Conservation (phyloP, 78 protist species). For the Dictyostelium brefeldianum region DNA sequence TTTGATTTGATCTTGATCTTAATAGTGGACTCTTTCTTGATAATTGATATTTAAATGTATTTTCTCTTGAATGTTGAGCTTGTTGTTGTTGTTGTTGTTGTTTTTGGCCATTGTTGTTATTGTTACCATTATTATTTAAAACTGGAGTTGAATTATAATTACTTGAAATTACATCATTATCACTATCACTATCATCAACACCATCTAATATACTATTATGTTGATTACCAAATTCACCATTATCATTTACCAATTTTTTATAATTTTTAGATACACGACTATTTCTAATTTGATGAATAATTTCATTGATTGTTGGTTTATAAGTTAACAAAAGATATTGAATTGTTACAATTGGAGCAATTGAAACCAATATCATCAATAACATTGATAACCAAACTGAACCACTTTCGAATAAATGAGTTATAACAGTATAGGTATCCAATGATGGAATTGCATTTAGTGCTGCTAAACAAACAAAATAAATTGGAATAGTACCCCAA, state of each 20-base stretch:
- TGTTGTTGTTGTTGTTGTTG: not conserved
- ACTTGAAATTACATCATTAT: not conserved
- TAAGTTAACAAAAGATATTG: conserved; percentile 21
- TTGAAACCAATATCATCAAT: conserved; percentile 13
- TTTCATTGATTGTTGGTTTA: conserved; percentile 47
- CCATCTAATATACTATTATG: not conserved
- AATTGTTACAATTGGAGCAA: conserved; percentile 33
- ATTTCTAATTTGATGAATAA: conserved; percentile 56
- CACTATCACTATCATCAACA: not conserved
- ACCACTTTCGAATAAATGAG: not conserved
- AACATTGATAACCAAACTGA: conserved; percentile 43
- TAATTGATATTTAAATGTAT: not conserved
- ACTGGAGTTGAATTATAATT: not conserved
- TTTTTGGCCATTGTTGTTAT: not conserved
- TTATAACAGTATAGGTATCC: conserved; percentile 17
- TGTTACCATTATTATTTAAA: not conserved
- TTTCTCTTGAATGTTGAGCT: not conserved
- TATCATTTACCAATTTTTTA: not conserved
- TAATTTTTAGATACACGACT: not conserved
- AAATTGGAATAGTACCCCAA: conserved; percentile 73
- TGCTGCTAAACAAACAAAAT: conserved; percentile 39
- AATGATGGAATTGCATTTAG: conserved; percentile 27
- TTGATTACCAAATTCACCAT: not conserved
- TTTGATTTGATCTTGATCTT: not conserved
- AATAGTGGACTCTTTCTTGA: not conserved